Conservation (phyloP, 106 monocot species). For the Ottelia alismoides region DNA sequence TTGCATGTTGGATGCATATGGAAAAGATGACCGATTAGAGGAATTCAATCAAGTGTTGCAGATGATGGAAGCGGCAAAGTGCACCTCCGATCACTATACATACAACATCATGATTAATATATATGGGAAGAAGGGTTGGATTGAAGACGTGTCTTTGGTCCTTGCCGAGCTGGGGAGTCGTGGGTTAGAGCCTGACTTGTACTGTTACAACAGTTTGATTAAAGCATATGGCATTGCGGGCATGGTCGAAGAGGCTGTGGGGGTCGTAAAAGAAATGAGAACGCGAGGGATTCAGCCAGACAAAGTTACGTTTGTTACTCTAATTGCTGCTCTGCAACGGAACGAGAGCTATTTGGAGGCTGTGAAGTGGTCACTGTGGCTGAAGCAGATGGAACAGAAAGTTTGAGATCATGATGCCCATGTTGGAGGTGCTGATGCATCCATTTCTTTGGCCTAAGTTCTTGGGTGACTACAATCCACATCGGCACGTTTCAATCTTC, state of each 20-base stretch:
- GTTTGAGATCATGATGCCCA: slow-evolving; percentile 4
- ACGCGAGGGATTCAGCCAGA: slow-evolving; percentile 50
- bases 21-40: slow-evolving; percentile 52
- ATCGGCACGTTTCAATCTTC: no score
- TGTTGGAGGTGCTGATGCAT: no score
- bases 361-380: slow-evolving; percentile 98
- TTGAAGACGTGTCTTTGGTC: slow-evolving; percentile 62
- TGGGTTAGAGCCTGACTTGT: slow-evolving; percentile 79
- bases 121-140: slow-evolving; percentile 94
- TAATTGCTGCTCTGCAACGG: slow-evolving; percentile 66
- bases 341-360: slow-evolving; percentile 89
- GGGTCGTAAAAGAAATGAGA: slow-evolving; percentile 71
- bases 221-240: slow-evolving; percentile 92
- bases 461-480: no score
- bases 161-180: slow-evolving; percentile 48
- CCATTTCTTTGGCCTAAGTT: no score
- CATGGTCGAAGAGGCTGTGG: slow-evolving; percentile 89
- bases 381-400: slow-evolving; percentile 59
- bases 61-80: slow-evolving; percentile 64
- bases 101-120: slow-evolving; percentile 97
- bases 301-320: slow-evolving; percentile 56
- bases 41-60: slow-evolving; percentile 60
- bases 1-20: slow-evolving; percentile 81
- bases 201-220: slow-evolving; percentile 84
- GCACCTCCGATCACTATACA: slow-evolving; percentile 82